phyloP scores from a whole-genome alignment of 2,329 filamentous ascomycete genomes.

The Fusarium caatingaense region DNA sequence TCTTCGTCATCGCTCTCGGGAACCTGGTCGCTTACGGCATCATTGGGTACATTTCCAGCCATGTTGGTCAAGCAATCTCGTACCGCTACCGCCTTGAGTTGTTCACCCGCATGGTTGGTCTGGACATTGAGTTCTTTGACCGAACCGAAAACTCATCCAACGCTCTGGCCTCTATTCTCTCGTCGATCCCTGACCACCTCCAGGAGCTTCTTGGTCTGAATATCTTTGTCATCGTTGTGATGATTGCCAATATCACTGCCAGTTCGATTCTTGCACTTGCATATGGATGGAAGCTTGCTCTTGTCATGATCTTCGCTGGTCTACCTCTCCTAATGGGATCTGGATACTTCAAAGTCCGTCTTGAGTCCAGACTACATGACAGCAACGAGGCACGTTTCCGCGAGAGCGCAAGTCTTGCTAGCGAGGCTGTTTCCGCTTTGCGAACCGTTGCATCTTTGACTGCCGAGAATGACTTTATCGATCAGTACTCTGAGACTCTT shows the following conservation, averaged over 20 bases:
- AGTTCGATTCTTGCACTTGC: conserved; percentile 55
- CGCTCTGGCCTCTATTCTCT: conserved; percentile 49
- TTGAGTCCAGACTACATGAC: conserved; percentile 55
- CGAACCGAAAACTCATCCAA: conserved; percentile 49
- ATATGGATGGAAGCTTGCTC: conserved; percentile 58
- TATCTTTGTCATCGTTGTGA: conserved; percentile 55
- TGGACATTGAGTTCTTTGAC: conserved; percentile 58
- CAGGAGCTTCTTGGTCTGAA: conserved; percentile 60
- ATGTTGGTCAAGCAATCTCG: conserved; percentile 31
- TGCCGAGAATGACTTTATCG: conserved; percentile 51
- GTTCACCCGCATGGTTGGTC: conserved; percentile 46
- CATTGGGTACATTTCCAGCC: conserved; percentile 35
- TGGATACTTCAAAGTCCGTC: conserved; percentile 57
- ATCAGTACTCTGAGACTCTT: conserved; percentile 51
- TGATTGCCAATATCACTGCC: conserved; percentile 54
- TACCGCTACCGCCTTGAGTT: conserved; percentile 46
- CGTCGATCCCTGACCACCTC: conserved; percentile 53
- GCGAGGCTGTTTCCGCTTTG: conserved; percentile 59
- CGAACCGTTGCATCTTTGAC: conserved; percentile 57
- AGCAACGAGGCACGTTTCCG: conserved; percentile 52
- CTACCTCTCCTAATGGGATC: conserved; percentile 55
- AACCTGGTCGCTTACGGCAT: conserved; percentile 38
- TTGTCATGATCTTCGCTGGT: conserved; percentile 57
- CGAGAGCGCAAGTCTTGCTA: conserved; percentile 57
- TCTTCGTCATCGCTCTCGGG: conserved; percentile 44